phyloP scores from a whole-genome alignment of 2,329 filamentous ascomycete genomes.

The Plectosphaerella plurivora region DNA sequence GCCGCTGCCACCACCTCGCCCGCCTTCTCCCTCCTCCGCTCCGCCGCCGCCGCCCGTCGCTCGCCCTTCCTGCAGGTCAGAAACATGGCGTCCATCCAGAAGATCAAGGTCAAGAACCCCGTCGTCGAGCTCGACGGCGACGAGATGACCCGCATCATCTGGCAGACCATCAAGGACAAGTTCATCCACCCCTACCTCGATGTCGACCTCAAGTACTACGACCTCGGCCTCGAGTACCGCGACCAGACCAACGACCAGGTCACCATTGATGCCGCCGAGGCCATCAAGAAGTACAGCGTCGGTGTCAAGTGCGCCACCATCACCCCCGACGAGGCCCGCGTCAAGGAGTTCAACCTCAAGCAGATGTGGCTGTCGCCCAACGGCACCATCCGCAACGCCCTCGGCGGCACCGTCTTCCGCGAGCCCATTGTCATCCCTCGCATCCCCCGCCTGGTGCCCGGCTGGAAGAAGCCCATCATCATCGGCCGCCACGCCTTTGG shows the following conservation, averaged over 20 bases:
- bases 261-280: conserved; percentile 90
- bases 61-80: conserved; percentile 18
- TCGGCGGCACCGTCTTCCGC: conserved; percentile 96
- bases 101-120: conserved; percentile 99
- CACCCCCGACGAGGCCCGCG: conserved; percentile 92
- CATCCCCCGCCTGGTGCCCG: conserved; percentile 88
- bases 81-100: conserved; percentile 57
- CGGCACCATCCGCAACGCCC: conserved; percentile 72
- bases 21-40: no score
- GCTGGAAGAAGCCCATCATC: conserved; percentile 99
- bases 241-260: conserved; percentile 96
- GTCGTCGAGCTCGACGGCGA: conserved; percentile 95
- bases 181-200: conserved; percentile 96
- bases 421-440: conserved; percentile 95
- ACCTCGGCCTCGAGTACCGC: conserved; percentile 88
- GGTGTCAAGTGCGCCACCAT: conserved; percentile 99
- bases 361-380: conserved; percentile 99
- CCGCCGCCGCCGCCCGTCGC: no score
- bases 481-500: conserved; percentile 98
- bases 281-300: conserved; percentile 98
- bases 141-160: conserved; percentile 98
- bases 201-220: conserved; percentile 97
- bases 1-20: conserved; percentile 12
- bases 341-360: conserved; percentile 98
- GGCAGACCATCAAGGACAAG: conserved; percentile 98